Base-by-base conservation (phyloP, 495 filamentous ascomycete genomes). In the Penicillium paxilli region DNA sequence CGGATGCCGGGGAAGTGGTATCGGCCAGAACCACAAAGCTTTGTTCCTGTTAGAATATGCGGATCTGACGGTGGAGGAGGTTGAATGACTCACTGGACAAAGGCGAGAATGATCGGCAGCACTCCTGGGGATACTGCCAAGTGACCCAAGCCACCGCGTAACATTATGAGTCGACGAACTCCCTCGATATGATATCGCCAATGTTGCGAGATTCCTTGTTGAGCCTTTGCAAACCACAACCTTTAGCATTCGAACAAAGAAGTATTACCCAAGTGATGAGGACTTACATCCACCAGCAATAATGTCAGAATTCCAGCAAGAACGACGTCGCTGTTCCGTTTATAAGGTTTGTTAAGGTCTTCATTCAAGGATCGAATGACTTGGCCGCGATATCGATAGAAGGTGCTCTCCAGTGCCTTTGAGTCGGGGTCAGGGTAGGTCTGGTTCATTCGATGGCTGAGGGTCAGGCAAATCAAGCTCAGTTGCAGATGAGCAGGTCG, bases 361-460 rank as follows among this genome's bases (percentile, higher is more conserved):
- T 71, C 56, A 44, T 52, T 60, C 12, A 68, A 49, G 14, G 69
- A 71, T n/a, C 64, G 71, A 37, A 72, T 58, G 11, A 65, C 54
- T 14, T 56, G 41, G 20, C 69, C 71, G 22, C 71, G 64, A 52
- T 70, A 67, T 14, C 19, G 48, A 52, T 65, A 68, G 30, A 72
- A 71, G 22, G 44, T 55, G 44, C 56, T 53, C 4, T 41, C 24
- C n/a, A 71, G 37, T 14, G 42, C 23, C 24, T 53, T 60, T 16
- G 37, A 47, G 14, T 51, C 32, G 2, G 50, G 12, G 23, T 58
- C 46, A 22, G 52, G 32, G 22, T 60, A 52, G 4, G 25, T 55
- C n/a, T 54, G 63, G 46, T 70, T 72, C 14, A 72, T 64, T 30
- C 62, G 57, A 45, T 74, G 71, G 45, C 58, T 65, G 12, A 72